Conservation (phyloP, 2,329 filamentous ascomycete species). For the Penicillium sp. region DNA sequence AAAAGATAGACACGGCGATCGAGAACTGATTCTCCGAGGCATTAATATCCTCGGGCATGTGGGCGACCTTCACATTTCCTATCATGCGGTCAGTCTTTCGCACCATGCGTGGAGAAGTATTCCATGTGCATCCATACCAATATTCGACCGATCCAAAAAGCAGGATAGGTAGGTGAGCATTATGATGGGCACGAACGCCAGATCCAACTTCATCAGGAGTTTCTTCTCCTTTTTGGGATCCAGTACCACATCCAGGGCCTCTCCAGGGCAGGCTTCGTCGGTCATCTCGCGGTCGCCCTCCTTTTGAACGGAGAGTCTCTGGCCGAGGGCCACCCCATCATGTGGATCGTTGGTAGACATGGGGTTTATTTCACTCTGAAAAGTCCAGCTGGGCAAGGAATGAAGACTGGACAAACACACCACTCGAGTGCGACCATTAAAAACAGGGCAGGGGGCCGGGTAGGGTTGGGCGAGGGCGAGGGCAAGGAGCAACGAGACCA, state of each 20-base stretch:
- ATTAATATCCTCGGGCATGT: slow-evolving; percentile 52
- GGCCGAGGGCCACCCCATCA: slow-evolving; percentile 10
- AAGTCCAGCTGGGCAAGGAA: neutral
- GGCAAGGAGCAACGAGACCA: too few species aligned
- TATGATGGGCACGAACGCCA: slow-evolving; percentile 56
- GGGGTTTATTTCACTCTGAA: neutral
- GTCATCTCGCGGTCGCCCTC: slow-evolving; percentile 5
- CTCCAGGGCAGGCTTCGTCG: slow-evolving; percentile 21
- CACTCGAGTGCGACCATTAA: too few species aligned
- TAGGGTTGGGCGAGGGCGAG: too few species aligned
- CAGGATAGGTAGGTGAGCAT: slow-evolving; percentile 61
- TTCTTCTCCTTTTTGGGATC: slow-evolving; percentile 52
- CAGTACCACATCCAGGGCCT: slow-evolving; percentile 34
- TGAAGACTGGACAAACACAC: neutral
- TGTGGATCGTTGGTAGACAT: slow-evolving; percentile 6
- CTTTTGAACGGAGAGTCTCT: slow-evolving; percentile 19
- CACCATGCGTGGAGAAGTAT: neutral
- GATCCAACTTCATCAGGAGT: slow-evolving; percentile 54
- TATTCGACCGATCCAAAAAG: slow-evolving; percentile 61
- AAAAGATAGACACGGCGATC: slow-evolving; percentile 57
- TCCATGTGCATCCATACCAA: slow-evolving; percentile 38
- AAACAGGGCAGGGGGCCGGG: too few species aligned
- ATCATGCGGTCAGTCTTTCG: slow-evolving; percentile 10
- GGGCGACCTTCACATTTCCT: slow-evolving; percentile 54
- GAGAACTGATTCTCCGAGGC: slow-evolving; percentile 49